Base-by-base conservation (phyloP, 2,329 filamentous ascomycete genomes). In the Laburnicola sp. region DNA sequence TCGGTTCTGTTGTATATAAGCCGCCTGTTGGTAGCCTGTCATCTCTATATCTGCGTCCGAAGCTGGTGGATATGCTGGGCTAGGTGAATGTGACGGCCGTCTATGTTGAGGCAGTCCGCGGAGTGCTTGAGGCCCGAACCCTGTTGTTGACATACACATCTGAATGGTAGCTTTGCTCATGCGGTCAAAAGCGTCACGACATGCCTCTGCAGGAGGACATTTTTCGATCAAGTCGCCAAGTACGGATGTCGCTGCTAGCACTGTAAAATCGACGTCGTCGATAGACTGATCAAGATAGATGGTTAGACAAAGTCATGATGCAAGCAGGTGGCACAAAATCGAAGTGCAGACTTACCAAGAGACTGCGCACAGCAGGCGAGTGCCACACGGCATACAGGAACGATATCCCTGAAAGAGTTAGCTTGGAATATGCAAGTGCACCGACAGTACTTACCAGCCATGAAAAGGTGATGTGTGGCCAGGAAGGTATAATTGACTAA, bases 371-470 rank as follows among this genome's bases (percentile, higher is more conserved):
- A 47, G 90, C 82, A 4, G 90, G 86, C 8, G 93, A 97, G 74
- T 97, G 93, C 93, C 93, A 97, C 51, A 97, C 94, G 21, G 94
- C 92, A 73, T 97, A 97, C 2, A 97, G 80, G 72, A 97, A 97
- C 23, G 93, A 96, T 52, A 97, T 86, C 43, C 83, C 83, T 85
- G 62, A 38, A 34, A 22, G 23, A 41, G 54, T 60, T 52, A 63
- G 64, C 51, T 52, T 44, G 26, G 26, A 42, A 39, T 42, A 45
- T 52, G 46, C 50, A 56, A 45, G 57, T 49, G 43, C 36, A 45
- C 38, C 31, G 36, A 23, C 32, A 50, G 38, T 10, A 67, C 78
- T 66, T 87, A 75, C 92, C 93, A 26, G 93, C 93, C 89, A 96
- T 97, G 76, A 97, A 97, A 5, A 97, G 80, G 73, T 97, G 92